Base-by-base conservation (phyloP, 495 filamentous ascomycete species). In the Acidiella bohemica region DNA sequence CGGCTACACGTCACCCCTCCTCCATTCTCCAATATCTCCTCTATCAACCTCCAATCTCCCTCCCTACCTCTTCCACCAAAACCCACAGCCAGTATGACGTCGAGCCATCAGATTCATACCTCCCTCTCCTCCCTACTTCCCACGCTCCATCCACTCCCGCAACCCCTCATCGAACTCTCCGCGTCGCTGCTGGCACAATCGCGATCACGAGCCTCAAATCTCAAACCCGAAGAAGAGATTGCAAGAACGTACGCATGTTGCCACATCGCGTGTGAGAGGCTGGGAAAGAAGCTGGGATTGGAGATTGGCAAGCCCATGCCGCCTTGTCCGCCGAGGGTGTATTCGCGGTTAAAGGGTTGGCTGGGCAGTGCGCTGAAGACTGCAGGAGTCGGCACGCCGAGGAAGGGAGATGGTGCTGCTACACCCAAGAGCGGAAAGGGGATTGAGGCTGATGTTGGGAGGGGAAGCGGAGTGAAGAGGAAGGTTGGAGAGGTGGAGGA, bases 201-300 rank as follows among this genome's bases (percentile, higher is more conserved):
- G 4, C 76, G 84, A 6, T 77, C 71, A 54, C 79, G 76, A 21
- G 84, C 87, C 21, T 75, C 73, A 49, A 80, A 70, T 14, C 62
- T 96, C 9, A 93, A 86, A 52, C 70, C 77, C 6, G 83, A 90
- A 41, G 88, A 97, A 59, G 88, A 97, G 56, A 76, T 85, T 46
- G 82, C 80, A 13, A 73, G 88, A 5, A 70, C 75, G 8, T 93
- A 90, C 59, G 84, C 82, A 8, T 96, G 92, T 56, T 81, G 85
- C 1, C 79, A 96, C 58, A 72, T 97, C 24, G 90, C 90, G 27
- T 95, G 88, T 61, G 81, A 85, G 59, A 72, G 84, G 81, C 69
- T 95, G 34, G 86, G 84, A 51, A 79, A 78, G 50, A 56, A 70
- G n/a, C 71, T 97, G 46, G 77, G 85, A 56, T 77, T 97, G 24